Conservation (phyloP, 2,329 filamentous ascomycete genomes). For the Diaporthe citri region DNA sequence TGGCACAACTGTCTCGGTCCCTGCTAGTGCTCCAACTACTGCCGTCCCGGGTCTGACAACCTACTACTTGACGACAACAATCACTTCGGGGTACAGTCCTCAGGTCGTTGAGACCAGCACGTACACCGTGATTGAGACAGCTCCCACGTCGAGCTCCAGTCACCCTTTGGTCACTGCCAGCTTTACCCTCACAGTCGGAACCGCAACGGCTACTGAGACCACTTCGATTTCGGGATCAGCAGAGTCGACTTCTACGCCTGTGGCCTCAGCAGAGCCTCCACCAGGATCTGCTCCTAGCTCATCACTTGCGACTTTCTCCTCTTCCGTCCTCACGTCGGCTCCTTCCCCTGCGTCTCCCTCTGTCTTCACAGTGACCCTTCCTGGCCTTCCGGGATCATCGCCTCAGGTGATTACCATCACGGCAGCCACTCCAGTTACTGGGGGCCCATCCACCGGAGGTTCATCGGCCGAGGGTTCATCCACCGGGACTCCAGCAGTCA, state of each 20-base stretch:
- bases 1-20: slow-evolving; percentile 20
- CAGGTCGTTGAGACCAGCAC: slow-evolving; percentile 40
- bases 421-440: slow-evolving; percentile 21
- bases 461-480: not conserved
- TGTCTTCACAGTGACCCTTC: slow-evolving; percentile 36
- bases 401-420: slow-evolving; percentile 36
- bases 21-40: slow-evolving; percentile 26
- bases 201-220: not conserved
- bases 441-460: slow-evolving; percentile 9
- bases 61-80: slow-evolving; percentile 39
- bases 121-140: slow-evolving; percentile 39
- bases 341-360: slow-evolving; percentile 11
- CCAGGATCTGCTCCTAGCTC: not conserved
- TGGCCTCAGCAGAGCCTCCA: slow-evolving; percentile 25
- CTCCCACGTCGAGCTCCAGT: slow-evolving; percentile 2
- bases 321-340: not conserved
- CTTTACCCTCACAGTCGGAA: slow-evolving; percentile 41
- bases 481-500: not conserved
- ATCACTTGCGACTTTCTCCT: not conserved
- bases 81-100: slow-evolving; percentile 39
- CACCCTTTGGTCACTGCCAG: slow-evolving; percentile 42
- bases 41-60: slow-evolving; percentile 34
- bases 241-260: not conserved
- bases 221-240: not conserved
- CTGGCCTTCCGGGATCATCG: slow-evolving; percentile 30